A percentile compares a stretch with the other conserved stretches of the same genome.
These are phyloP conservation scores for Ceratorhiza oryzae-sativae DNA, from an alignment of 1,284 basidiomycete species.

Conservation along the genomic window DNA sequence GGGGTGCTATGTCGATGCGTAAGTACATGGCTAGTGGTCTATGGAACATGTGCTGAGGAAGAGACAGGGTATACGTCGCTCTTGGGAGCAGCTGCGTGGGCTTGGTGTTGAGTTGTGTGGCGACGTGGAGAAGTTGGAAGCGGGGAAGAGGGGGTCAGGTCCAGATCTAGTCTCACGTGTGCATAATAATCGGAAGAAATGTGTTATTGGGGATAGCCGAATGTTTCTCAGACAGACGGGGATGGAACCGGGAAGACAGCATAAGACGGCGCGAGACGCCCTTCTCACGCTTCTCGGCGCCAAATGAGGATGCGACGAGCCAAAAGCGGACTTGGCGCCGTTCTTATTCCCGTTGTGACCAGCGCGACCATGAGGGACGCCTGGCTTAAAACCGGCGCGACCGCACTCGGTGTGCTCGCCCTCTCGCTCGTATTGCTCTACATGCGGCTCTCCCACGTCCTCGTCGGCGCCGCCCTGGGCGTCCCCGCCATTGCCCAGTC, in stretches of 20 bases:
- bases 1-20: slow-evolving; percentile 41
- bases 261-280: too few relatives aligned
- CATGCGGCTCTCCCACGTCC: slow-evolving; percentile 12
- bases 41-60: not conserved
- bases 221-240: not conserved
- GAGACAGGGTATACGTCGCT: slow-evolving; percentile 21
- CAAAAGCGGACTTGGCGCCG: slow-evolving; percentile 1
- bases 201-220: not conserved
- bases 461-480: not conserved
- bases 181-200: not conserved
- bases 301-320: not conserved
- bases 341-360: not conserved
- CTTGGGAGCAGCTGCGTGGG: slow-evolving; percentile 11
- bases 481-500: slow-evolving; percentile 19
- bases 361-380: not conserved
- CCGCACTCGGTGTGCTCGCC: not conserved
- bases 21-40: not conserved
- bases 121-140: slow-evolving; percentile 35
- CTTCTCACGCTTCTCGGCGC: not conserved
- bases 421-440: not conserved
- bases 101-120: slow-evolving; percentile 19
- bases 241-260: too few relatives aligned
- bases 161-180: not conserved
- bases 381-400: not conserved
- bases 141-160: not conserved